Evolutionary conservation across 176 grass and related monocot species (phyloP), one percentile per base, ranked within the genome.

Genomic region (Tuctoria greenei): DNA sequence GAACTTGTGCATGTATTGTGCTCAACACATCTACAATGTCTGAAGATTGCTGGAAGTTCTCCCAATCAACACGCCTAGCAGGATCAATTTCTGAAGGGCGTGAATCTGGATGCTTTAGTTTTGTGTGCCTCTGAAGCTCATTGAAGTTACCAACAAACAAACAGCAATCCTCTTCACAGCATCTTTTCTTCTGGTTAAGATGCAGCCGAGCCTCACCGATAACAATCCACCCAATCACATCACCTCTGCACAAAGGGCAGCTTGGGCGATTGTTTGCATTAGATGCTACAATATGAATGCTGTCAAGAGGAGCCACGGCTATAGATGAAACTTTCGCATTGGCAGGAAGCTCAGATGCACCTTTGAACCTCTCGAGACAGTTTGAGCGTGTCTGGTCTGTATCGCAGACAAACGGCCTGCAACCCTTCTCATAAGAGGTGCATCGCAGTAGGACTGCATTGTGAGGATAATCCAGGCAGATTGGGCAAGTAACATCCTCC

Each of bases 21-120:
- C 91, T 98, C 76, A 98, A 52, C 17, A 98, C 95, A 90, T 98
- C 95, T 6, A 98, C 90, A 45, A 98, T 95, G 58, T 98, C 95
- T 66, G 95, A 98, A 21, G 91, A 94, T 38, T 94, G 95, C 81
- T 98, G 95, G 64, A 94, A 94, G 79, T 98, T 98, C 65, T 95
- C 91, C 95, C 95, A 98, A 63, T 98, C 91, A 79, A 90, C 71
- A 56, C 81, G 84, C 73, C 85, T 91, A 40, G 86, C 91, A 34
- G 95, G 95, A 61, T 98, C 95, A 5, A 98, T 98, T 73, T 94
- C 89, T 40, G 91, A 94, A 82, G 95, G 95, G 62, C 79, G 84
- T 47, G 95, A 94, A 88, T 98, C 85, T 12, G 95, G 95, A 43
- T 98, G 95, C 79, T 92, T 94, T 16, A 83, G 66, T 54, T 95